phyloP scores from a whole-genome alignment of 139 green algal genomes.

The Deuterostichococcus epilithicus region DNA sequence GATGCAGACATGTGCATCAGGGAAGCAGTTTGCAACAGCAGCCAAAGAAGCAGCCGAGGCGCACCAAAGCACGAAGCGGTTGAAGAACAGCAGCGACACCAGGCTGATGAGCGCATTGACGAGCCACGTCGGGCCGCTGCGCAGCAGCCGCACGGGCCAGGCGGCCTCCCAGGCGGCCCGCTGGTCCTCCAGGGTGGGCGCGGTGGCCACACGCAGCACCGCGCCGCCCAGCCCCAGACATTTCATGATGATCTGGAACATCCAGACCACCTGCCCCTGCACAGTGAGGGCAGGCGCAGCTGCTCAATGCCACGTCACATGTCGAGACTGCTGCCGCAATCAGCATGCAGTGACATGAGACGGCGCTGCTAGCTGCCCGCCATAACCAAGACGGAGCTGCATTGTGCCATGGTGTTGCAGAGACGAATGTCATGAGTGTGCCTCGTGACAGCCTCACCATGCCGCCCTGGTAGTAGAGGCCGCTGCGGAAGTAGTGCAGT shows the following conservation, averaged over 20 bases:
- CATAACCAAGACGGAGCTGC: too few species aligned
- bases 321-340: too few species aligned
- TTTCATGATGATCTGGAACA: conserved; percentile 45
- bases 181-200: conserved; percentile 76
- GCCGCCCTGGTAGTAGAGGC: conserved; percentile 94
- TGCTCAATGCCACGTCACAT: too few species aligned
- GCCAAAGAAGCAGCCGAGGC: neutral
- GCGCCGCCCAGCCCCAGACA: conserved; percentile 49
- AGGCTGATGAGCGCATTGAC: conserved; percentile 64
- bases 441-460: conserved; percentile 77
- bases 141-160: conserved; percentile 65
- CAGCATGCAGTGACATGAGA: too few species aligned
- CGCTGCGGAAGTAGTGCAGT: conserved; percentile 88
- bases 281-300: neutral
- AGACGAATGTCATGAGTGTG: too few species aligned
- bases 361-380: too few species aligned
- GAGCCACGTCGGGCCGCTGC: conserved; percentile 53
- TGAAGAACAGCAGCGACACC: conserved; percentile 55
- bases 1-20: neutral
- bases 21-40: neutral
- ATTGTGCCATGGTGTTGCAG: too few species aligned
- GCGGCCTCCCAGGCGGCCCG: conserved; percentile 64
- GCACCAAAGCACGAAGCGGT: conserved; percentile 71
- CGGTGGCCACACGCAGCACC: conserved; percentile 61
- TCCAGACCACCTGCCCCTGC: conserved; percentile 78